Conservation (phyloP, 768 basidiomycete species). For the Leccinum ochraceum region DNA sequence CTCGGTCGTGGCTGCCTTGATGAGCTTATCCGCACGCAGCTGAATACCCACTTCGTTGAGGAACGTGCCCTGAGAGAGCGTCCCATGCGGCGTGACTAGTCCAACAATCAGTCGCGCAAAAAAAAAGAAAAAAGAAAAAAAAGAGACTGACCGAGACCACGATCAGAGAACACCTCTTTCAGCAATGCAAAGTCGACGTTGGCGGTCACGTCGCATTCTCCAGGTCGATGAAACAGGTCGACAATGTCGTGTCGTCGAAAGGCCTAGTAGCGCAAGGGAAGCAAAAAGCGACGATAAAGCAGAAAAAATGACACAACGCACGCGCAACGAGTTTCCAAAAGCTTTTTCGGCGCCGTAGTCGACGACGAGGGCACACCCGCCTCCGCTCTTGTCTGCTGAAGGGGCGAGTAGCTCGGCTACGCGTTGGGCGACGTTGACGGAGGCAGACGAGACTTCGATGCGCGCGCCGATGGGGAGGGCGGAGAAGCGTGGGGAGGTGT, state of each 20-base stretch:
- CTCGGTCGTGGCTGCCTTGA: conserved; percentile 47
- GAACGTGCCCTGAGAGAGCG: conserved; percentile 76
- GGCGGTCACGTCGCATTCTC: conserved; percentile 90
- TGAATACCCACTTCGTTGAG: conserved; percentile 75
- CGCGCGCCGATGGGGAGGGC: conserved; percentile 66
- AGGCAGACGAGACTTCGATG: conserved; percentile 78
- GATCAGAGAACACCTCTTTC: conserved; percentile 67
- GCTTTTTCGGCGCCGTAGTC: conserved; percentile 84
- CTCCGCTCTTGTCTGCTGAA: conserved; percentile 1
- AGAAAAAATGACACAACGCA: conserved; percentile 41
- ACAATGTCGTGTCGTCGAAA: conserved; percentile 87
- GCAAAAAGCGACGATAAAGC: not conserved
- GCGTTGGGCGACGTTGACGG: conserved; percentile 66
- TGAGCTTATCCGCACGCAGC: conserved; percentile 62
- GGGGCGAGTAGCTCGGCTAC: conserved; percentile 61
- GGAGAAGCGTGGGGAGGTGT: conserved; percentile 70
- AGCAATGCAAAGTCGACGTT: conserved; percentile 96
- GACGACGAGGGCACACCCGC: conserved; percentile 74
- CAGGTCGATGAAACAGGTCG: conserved; percentile 82
- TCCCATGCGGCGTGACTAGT: conserved; percentile 55
- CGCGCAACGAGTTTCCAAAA: conserved; percentile 78
- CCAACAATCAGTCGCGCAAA: conserved; percentile 6
- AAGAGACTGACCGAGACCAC: conserved; percentile 47
- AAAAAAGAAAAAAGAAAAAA: not conserved
- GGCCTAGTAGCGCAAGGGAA: conserved; percentile 51